These are phyloP conservation scores for Vanrija sp. DNA, from an alignment of 1,284 basidiomycete species.

Conservation along the genomic window DNA sequence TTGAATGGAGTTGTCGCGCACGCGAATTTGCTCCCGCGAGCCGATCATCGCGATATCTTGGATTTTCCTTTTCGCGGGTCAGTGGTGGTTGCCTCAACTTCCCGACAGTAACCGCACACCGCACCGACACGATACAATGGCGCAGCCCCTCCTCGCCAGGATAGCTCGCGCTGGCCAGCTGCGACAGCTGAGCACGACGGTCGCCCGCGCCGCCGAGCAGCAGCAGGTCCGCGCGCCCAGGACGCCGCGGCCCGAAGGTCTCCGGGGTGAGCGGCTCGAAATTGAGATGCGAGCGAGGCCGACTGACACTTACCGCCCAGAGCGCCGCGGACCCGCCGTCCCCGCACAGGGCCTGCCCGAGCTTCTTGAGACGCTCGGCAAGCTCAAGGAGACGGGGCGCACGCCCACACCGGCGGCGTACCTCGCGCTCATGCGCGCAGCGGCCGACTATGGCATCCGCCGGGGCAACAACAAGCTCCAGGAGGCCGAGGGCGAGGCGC, in stretches of 20 bases:
- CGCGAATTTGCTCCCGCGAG: conserved; percentile 2
- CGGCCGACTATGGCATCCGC: conserved; percentile 23
- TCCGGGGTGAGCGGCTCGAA: too few relatives aligned
- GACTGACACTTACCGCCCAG: too few relatives aligned
- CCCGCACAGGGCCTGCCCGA: conserved; percentile 11
- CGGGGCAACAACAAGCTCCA: conserved; percentile 9
- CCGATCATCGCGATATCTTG: not conserved
- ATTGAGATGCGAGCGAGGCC: too few relatives aligned
- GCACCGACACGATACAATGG: too few relatives aligned
- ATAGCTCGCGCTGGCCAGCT: too few relatives aligned
- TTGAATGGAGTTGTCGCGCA: not conserved
- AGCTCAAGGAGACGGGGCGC: conserved; percentile 18
- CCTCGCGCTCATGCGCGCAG: conserved; percentile 27
- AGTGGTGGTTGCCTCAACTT: too few relatives aligned
- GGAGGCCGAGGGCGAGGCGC: conserved; percentile 6
- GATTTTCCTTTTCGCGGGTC: not conserved
- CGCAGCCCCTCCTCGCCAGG: too few relatives aligned
- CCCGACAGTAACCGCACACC: too few relatives aligned
- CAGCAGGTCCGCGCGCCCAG: too few relatives aligned
- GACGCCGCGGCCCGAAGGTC: too few relatives aligned
- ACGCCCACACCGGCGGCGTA: conserved; percentile 32
- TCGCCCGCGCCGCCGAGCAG: too few relatives aligned
- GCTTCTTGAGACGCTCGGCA: conserved; percentile 23
- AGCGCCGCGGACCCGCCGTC: not conserved
- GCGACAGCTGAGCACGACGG: too few relatives aligned